Percentiles rank a stretch among this genome's conserved stretches.
These are phyloP conservation scores for Thraustochytrium striatum DNA, from an alignment of 352 stramenopile genomes.

Conservation along the genomic window DNA sequence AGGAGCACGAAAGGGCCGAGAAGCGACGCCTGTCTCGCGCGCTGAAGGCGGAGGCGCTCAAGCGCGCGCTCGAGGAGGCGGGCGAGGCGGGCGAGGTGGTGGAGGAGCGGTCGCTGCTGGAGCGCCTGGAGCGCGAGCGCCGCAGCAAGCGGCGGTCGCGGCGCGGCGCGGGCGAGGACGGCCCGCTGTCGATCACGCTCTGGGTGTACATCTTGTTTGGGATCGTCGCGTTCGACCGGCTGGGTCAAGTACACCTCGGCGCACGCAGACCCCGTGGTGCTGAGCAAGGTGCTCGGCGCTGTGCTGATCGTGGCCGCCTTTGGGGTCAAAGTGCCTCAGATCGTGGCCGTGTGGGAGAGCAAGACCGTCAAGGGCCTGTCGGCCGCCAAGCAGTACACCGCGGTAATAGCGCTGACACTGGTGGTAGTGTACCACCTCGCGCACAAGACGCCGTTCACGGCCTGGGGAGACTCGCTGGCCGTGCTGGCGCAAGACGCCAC, in stretches of 20 bases:
- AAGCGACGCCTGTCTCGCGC: neutral
- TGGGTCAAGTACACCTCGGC: conserved; percentile 15
- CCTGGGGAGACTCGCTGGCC: conserved; percentile 25
- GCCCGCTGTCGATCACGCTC: neutral
- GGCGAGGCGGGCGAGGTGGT: neutral
- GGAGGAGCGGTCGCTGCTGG: conserved; percentile 2
- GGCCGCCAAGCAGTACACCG: conserved; percentile 5
- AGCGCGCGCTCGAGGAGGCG: conserved; percentile 9
- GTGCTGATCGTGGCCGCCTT: conserved; percentile 24
- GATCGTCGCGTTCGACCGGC: conserved; percentile 23
- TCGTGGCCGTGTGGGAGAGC: neutral
- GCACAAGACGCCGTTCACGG: conserved; percentile 7
- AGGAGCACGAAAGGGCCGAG: conserved; percentile 16
- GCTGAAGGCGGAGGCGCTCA: neutral
- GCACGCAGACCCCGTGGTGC: neutral
- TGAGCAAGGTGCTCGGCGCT: conserved; percentile 19
- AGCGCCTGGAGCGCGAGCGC: neutral
- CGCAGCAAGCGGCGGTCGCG: neutral
- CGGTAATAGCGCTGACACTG: neutral
- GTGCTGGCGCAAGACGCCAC: conserved; percentile 18
- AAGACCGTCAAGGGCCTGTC: conserved; percentile 40
- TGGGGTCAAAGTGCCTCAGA: conserved; percentile 38
- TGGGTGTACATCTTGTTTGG: conserved; percentile 32
- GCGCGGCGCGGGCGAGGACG: neutral
- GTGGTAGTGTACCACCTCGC: conserved; percentile 18